Evolutionary conservation across 108 stramenopile species (phyloP).

Genomic region (Stephanodiscus minutulus): DNA sequence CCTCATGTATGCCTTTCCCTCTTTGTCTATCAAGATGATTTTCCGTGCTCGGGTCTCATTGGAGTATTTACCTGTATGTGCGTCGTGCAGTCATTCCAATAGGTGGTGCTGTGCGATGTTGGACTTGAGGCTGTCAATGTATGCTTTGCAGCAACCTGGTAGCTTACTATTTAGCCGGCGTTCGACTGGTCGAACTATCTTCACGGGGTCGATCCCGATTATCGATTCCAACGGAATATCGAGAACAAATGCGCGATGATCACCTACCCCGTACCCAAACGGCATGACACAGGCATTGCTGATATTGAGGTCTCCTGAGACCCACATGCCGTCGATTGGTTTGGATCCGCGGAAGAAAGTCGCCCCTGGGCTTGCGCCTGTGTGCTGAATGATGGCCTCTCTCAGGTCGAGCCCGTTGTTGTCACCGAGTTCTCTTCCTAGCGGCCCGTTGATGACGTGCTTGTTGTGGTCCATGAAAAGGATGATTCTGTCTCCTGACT

Average conservation of each 20-base stretch:
- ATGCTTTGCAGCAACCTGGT: neutral
- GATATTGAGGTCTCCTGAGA: neutral
- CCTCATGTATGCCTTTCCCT: neutral
- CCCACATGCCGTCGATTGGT: constrained; percentile 7
- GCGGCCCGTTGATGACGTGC: neutral
- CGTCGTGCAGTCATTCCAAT: neutral
- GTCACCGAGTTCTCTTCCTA: neutral
- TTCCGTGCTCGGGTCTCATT: neutral
- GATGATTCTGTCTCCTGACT: constrained; percentile 2
- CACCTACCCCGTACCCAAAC: constrained; percentile 8
- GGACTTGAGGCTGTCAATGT: neutral
- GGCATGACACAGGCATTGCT: constrained; percentile 1
- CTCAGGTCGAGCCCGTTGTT: neutral
- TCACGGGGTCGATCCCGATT: neutral
- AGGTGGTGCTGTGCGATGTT: neutral
- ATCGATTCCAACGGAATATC: neutral
- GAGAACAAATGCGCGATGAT: constrained; percentile 3
- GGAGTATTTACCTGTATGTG: neutral
- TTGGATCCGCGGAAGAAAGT: constrained; percentile 15
- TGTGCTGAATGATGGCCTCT: neutral
- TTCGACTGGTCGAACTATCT: neutral
- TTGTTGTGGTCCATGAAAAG: constrained; percentile 8
- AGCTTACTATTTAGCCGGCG: neutral
- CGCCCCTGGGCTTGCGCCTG: neutral
- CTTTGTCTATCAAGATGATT: neutral